A percentile compares a stretch with the other conserved stretches of the same genome.
Evolutionary conservation across 306 rosid species (phyloP).

Genomic region (Prosopis cineraria): DNA sequence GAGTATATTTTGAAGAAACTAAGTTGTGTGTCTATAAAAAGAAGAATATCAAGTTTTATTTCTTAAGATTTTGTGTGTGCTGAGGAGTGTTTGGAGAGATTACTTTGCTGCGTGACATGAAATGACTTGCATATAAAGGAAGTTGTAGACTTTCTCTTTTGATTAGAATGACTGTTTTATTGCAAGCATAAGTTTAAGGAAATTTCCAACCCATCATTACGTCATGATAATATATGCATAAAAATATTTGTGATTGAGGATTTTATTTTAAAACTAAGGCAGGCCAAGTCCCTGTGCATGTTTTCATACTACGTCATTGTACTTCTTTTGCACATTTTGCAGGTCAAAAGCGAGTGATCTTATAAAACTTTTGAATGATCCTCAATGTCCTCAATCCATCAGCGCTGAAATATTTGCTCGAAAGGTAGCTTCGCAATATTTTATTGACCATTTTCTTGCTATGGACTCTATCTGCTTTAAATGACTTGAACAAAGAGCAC

Average conservation of each 20-base stretch:
- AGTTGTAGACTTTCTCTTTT: background rate
- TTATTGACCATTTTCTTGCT: slow-evolving; percentile 5
- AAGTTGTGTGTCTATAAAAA: background rate
- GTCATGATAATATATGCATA: slow-evolving; percentile 2
- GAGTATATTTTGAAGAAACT: background rate
- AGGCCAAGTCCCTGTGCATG: slow-evolving; percentile 25
- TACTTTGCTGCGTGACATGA: background rate
- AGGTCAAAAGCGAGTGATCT: slow-evolving; percentile 75
- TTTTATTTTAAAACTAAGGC: slow-evolving; percentile 16
- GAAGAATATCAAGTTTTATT: slow-evolving; percentile 1
- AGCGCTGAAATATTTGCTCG: slow-evolving; percentile 69
- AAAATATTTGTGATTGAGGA: slow-evolving; percentile 9
- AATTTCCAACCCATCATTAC: slow-evolving; percentile 10
- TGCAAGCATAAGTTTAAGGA: background rate
- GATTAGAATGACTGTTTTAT: background rate
- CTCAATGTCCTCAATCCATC: slow-evolving; percentile 66
- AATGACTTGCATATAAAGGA: background rate
- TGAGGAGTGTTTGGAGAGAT: background rate
- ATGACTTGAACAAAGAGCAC: slow-evolving; percentile 11
- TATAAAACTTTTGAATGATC: slow-evolving; percentile 55
- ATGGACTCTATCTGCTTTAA: slow-evolving; percentile 21
- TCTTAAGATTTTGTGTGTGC: background rate
- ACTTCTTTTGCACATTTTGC: slow-evolving; percentile 42
- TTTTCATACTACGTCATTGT: slow-evolving; percentile 18
- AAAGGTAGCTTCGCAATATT: slow-evolving; percentile 53